Evolutionary conservation across 805 yeast genomes (phyloP).

Genomic region (Candida ficus): DNA sequence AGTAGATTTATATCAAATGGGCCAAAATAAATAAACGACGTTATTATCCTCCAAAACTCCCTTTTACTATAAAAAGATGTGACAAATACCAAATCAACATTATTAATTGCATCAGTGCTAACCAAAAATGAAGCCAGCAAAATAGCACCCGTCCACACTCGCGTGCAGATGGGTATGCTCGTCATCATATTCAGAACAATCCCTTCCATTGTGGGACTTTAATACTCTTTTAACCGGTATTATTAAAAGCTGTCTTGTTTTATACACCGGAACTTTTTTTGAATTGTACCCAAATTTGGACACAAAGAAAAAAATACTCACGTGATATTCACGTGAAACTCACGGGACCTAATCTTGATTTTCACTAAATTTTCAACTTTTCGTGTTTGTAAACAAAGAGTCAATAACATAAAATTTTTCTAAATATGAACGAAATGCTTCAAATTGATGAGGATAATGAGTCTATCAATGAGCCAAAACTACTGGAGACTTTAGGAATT

Average conservation of each 20-base stretch:
- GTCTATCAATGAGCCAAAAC: constrained; percentile 1
- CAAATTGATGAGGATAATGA: not conserved
- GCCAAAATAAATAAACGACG: constrained; percentile 18
- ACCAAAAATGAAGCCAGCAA: constrained; percentile 12
- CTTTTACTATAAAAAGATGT: constrained; percentile 8
- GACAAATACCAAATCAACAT: constrained; percentile 10
- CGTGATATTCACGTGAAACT: too few relatives aligned
- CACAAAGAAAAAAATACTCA: too few relatives aligned
- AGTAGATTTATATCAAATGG: constrained; percentile 11
- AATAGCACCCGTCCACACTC: constrained; percentile 14
- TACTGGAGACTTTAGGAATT: constrained; percentile 7
- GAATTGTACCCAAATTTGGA: too few relatives aligned
- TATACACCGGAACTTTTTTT: too few relatives aligned
- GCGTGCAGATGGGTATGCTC: constrained; percentile 17
- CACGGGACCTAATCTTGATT: too few relatives aligned
- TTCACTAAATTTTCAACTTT: too few relatives aligned
- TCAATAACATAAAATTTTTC: too few relatives aligned
- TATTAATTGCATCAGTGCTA: constrained; percentile 7
- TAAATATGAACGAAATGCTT: not conserved
- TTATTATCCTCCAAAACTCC: constrained; percentile 21
- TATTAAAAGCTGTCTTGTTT: too few relatives aligned
- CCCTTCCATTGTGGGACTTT: constrained; percentile 23
- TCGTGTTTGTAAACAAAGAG: too few relatives aligned
- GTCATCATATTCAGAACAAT: constrained; percentile 15
- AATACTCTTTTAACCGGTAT: too few relatives aligned